Evolutionary conservation across 495 filamentous ascomycete species (phyloP), one percentile per base, ranked within the genome.

Genomic region (Neurospora africana): DNA sequence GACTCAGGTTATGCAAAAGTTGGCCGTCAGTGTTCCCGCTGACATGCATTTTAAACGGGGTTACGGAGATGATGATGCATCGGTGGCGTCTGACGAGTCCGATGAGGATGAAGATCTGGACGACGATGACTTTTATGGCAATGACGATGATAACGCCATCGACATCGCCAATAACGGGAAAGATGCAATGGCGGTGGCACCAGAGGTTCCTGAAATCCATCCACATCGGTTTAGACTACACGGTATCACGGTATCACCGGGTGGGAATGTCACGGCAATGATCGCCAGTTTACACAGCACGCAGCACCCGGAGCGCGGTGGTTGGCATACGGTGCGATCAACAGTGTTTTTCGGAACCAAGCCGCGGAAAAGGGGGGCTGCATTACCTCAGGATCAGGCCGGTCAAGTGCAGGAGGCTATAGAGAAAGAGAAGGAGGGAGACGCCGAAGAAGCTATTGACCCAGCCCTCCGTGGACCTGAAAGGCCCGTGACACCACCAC

Each of bases 151-250:
- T 35, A 70, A 75, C 13, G 70, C 74, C 39, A 68, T 70, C 38
- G 69, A 70, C 3, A 72, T 75, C 23, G 69, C 68, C 5, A 73
- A 70, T 30, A 33, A 65, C 15, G 53, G 53, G 17, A 65, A 65
- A 65, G 43, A 76, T 15, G 77, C 76, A 38, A 73, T 74, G 11
- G 69, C 76, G n/a, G 74, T 53, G 7, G 68, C 77, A 37, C 78
- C 75, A 35, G 72, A 83, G 37, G 76, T 81, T 19, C 78, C 78
- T 5, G 75, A 80, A 71, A 76, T 80, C 69, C 81, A 85, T 75
- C 79, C 82, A 0, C 80, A 81, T 69, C 82, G 84, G 9, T 80
- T 81, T 41, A 82, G 83, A 39, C 74, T 86, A 6, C 81, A 83
- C 80, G 84, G 84, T 10, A 77, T 85, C 11, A 75, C 83, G 19